Evolutionary conservation across 345 rosid species (phyloP), one percentile per base, ranked within the genome.

Genomic region (Psidium guajava): DNA sequence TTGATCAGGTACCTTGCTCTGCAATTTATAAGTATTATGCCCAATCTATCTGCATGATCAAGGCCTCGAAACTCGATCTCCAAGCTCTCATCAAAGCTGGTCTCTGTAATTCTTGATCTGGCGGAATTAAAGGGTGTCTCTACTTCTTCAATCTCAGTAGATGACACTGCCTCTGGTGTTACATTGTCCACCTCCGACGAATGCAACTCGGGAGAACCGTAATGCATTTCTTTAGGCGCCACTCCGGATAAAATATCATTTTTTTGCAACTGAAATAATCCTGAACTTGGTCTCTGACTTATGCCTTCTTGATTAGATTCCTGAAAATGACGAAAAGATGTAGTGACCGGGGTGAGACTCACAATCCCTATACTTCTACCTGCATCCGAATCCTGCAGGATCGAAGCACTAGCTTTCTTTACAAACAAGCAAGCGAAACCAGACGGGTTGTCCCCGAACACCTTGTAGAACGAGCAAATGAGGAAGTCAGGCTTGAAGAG

Each of bases 381-480:
- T 54, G 84, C 51, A 27, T 52, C 75, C 81, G 54, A 85, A 81
- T 87, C 92, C 7, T 86, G 85, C 14, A 95, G 85, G 87, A 93
- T 81, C 1, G 91, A 85, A 84, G 89, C 88, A 56, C 85, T 89
- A 25, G 95, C 90, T 89, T 92, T 94, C 91, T 91, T 95, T 57
- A 95, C 87, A 64, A 97, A 93, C 86, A 97, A 86, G 90, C 98
- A 97, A 53, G 94, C 91, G 50, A 97, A 93, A 24, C 98, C 98
- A 1, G 94, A 91, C 16, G 94, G 94, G 82, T 93, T 90, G 5
- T 94, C 96, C 3, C 97, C 98, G 84, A 93, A 94, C 44, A 95
- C 89, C 88, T 94, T 93, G 91, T 87, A 93, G 86, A 95, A 95
- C 8, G 95, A 93, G 90, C 94, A 97, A 21, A 95, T 86, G 11